phyloP scores from a whole-genome alignment of 768 basidiomycete species.

The Gymnopilus junonius region DNA sequence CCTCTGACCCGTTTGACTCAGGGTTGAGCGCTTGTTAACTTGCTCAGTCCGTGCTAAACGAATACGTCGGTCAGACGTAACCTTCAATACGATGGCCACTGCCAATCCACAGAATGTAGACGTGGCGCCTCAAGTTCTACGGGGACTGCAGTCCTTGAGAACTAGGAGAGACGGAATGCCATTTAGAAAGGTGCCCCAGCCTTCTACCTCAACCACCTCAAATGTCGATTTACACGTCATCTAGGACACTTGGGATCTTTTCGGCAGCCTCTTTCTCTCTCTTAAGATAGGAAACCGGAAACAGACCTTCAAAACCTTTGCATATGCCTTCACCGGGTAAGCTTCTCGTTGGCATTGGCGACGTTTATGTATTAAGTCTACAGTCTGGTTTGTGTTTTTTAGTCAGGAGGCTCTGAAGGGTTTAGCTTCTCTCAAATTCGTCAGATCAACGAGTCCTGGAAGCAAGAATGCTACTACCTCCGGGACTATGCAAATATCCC shows the following conservation, averaged over 20 bases:
- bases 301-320: slow-evolving; percentile 9
- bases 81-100: neutral
- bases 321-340: slow-evolving; percentile 10
- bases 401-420: slow-evolving; percentile 14
- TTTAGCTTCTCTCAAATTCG: slow-evolving; percentile 7
- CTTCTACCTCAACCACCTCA: neutral
- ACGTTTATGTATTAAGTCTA: neutral
- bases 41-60: too few species aligned
- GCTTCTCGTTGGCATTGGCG: neutral
- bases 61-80: neutral
- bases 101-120: neutral
- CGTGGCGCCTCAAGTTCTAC: neutral
- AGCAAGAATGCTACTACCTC: neutral
- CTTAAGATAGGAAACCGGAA: slow-evolving; percentile 6
- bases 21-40: neutral
- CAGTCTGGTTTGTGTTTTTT: neutral
- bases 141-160: neutral
- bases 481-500: neutral
- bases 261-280: slow-evolving; percentile 13
- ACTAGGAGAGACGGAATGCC: neutral
- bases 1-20: neutral
- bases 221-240: neutral
- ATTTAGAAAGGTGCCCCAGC: slow-evolving; percentile 1
- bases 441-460: neutral
- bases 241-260: slow-evolving; percentile 16